Evolutionary conservation across 2,329 filamentous ascomycete genomes (phyloP).

Genomic region (Hymenotorrendiella dingleyae): DNA sequence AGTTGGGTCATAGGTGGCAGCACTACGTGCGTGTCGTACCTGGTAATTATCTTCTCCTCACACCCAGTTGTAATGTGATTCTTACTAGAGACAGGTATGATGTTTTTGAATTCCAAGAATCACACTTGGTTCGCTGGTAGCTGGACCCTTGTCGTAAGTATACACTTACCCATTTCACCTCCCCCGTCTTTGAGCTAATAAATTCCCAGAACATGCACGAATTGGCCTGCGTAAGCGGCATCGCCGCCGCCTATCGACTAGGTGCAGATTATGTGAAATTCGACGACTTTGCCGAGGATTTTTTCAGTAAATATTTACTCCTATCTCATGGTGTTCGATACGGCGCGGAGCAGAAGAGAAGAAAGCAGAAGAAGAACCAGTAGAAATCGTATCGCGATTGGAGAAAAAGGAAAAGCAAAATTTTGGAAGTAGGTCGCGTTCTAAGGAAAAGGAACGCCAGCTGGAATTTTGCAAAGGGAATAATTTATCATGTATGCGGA

Average conservation of each 20-base stretch:
- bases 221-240: constrained; percentile 63
- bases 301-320: constrained; percentile 42
- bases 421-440: too few species aligned
- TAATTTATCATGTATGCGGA: too few species aligned
- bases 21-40: constrained; percentile 62
- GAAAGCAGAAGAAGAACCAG: constrained; percentile 20
- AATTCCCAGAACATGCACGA: constrained; percentile 58
- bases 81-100: constrained; percentile 45
- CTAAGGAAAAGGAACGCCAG: too few species aligned
- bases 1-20: constrained; percentile 52
- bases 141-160: constrained; percentile 28
- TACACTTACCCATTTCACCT: background rate
- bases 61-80: background rate
- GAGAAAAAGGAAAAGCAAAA: too few species aligned
- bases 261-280: constrained; percentile 59
- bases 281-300: constrained; percentile 45
- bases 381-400: too few species aligned
- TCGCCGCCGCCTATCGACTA: constrained; percentile 63
- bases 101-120: constrained; percentile 62
- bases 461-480: too few species aligned
- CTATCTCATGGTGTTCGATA: constrained; percentile 40
- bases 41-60: background rate
- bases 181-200: constrained; percentile 1
- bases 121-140: constrained; percentile 39
- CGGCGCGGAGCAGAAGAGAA: constrained; percentile 24